Evolutionary conservation across 345 rosid species (phyloP).

Genomic region (Dovyalis caffra): DNA sequence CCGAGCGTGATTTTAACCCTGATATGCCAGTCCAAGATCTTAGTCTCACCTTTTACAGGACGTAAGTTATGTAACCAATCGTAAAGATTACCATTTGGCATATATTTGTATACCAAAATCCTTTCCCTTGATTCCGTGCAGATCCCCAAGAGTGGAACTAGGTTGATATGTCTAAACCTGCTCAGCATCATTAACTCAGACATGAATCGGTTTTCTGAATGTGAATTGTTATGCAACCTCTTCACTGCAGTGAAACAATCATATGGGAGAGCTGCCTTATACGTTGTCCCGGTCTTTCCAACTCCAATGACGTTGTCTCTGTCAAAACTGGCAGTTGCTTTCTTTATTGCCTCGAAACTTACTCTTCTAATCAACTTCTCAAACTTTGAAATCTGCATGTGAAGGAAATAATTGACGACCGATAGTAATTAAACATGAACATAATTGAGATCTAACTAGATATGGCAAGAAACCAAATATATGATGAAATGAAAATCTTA

Average conservation of each 20-base stretch:
- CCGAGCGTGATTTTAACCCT: constrained; percentile 25
- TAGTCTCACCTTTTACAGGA: neutral
- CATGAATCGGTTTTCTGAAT: constrained; percentile 1
- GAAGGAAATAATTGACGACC: neutral
- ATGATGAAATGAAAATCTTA: neutral
- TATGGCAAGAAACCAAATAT: neutral
- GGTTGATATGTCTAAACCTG: constrained; percentile 18
- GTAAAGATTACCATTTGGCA: constrained; percentile 28
- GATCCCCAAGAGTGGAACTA: constrained; percentile 30
- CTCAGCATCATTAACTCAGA: constrained; percentile 7
- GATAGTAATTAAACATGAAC: no score
- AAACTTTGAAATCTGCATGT: constrained; percentile 7
- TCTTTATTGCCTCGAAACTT: neutral
- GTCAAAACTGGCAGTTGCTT: constrained; percentile 13
- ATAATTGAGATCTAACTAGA: neutral
- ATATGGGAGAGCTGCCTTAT: constrained; percentile 5
- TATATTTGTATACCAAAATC: constrained; percentile 27
- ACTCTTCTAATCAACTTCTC: constrained; percentile 1
- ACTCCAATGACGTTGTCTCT: constrained; percentile 1
- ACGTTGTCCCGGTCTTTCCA: constrained; percentile 18
- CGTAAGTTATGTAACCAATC: constrained; percentile 25
- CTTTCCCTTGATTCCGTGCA: constrained; percentile 18
- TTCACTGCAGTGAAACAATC: constrained; percentile 13
- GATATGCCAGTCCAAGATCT: constrained; percentile 26
- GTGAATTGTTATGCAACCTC: neutral